Evolutionary conservation across 257 asterid species (phyloP).

Genomic region (Solanum sejunctum): DNA sequence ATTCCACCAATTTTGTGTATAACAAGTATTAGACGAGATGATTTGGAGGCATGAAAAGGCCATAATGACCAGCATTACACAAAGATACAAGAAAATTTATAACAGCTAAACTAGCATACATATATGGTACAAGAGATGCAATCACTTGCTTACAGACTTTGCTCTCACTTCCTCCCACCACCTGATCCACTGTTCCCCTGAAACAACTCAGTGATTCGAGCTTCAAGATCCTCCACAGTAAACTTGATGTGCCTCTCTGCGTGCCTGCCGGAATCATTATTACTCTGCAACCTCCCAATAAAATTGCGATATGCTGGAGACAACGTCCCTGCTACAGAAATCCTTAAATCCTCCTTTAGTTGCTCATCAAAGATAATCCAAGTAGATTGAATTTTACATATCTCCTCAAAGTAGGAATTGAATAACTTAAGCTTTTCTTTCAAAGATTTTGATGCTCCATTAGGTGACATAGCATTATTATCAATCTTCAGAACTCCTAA

Average conservation of each 20-base stretch:
- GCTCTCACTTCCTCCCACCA: slow-evolving; percentile 51
- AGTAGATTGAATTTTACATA: slow-evolving; percentile 46
- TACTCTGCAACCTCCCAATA: slow-evolving; percentile 40
- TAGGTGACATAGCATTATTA: slow-evolving; percentile 38
- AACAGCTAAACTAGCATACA: slow-evolving; percentile 13
- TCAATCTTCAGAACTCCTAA: slow-evolving; percentile 64
- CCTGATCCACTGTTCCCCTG: slow-evolving; percentile 23
- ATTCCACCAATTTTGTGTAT: neutral
- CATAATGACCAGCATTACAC: neutral
- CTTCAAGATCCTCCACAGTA: slow-evolving; percentile 64
- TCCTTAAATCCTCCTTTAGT: slow-evolving; percentile 63
- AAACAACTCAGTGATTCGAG: slow-evolving; percentile 54
- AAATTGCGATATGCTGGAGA: slow-evolving; percentile 60
- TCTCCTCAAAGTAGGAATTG: slow-evolving; percentile 67
- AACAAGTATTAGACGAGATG: neutral
- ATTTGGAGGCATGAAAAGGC: neutral
- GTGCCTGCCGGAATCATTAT: slow-evolving; percentile 44
- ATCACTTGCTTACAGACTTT: neutral
- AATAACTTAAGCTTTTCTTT: slow-evolving; percentile 75
- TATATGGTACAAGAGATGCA: slow-evolving; percentile 20
- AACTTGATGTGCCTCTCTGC: slow-evolving; percentile 63
- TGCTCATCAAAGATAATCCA: slow-evolving; percentile 84
- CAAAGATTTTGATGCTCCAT: slow-evolving; percentile 41
- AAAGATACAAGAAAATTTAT: slow-evolving; percentile 1
- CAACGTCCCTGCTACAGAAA: slow-evolving; percentile 39